These are phyloP conservation scores for Lachancea quebecensis DNA, from an alignment of 805 yeast species.

Conservation along the genomic window DNA sequence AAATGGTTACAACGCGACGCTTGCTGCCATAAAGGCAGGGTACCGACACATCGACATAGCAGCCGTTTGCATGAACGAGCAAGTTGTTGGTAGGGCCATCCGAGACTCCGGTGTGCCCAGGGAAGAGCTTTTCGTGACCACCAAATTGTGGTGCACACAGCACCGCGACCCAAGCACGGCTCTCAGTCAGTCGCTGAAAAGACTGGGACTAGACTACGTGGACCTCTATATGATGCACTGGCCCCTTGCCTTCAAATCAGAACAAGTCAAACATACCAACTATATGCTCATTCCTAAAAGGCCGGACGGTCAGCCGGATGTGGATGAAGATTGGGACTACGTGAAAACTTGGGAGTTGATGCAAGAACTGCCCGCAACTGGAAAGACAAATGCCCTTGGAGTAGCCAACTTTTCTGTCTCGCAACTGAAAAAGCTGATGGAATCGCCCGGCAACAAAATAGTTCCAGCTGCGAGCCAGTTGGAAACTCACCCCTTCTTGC, in stretches of 20 bases:
- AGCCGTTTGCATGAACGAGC: conserved; percentile 60
- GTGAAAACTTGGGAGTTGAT: conserved; percentile 55
- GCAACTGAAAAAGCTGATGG: conserved; percentile 45
- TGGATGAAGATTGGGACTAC: conserved; percentile 36
- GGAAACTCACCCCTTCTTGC: conserved; percentile 68
- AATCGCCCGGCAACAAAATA: conserved; percentile 40
- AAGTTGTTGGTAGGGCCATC: conserved; percentile 50
- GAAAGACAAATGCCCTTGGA: conserved; percentile 59
- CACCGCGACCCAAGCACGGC: conserved; percentile 46
- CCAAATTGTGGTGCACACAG: conserved; percentile 57
- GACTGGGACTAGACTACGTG: conserved; percentile 66
- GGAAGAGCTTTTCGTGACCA: conserved; percentile 59
- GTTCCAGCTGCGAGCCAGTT: conserved; percentile 70
- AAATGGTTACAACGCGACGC: conserved; percentile 51
- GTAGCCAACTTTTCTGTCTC: conserved; percentile 63
- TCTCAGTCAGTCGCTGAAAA: conserved; percentile 49
- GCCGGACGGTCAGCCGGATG: conserved; percentile 34
- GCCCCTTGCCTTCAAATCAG: conserved; percentile 56
- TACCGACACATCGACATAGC: conserved; percentile 79
- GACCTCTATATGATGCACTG: conserved; percentile 78
- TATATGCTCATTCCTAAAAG: conserved; percentile 30
- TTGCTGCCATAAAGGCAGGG: conserved; percentile 54
- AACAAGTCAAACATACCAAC: conserved; percentile 33
- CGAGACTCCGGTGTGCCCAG: conserved; percentile 57
- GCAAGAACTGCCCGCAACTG: conserved; percentile 51